Evolutionary conservation across 768 basidiomycete species (phyloP).

Genomic region (Piloderma croceum): DNA sequence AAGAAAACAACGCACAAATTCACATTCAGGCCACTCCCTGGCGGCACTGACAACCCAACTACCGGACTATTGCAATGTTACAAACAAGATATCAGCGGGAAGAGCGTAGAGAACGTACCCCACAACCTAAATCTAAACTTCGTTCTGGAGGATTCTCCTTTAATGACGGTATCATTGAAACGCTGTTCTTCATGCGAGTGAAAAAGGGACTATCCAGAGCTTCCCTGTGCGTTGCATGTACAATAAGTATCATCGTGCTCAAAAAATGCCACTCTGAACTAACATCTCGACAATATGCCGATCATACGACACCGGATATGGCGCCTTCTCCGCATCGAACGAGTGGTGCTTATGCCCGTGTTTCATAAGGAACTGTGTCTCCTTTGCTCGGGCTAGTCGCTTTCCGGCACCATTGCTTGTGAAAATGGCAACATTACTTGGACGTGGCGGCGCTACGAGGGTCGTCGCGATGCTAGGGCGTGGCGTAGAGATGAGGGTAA

Average conservation of each 20-base stretch:
- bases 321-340: conserved; percentile 70
- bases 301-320: conserved; percentile 74
- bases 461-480: too few species aligned
- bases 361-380: conserved; percentile 53
- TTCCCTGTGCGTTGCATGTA: conserved; percentile 34
- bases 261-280: conserved; percentile 21
- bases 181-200: conserved; percentile 44
- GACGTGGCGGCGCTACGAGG: too few species aligned
- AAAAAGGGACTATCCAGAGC: conserved; percentile 47
- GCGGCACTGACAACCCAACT: conserved; percentile 72
- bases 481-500: too few species aligned
- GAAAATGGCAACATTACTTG: too few species aligned
- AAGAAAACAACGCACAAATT: conserved; percentile 47
- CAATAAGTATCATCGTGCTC: conserved; percentile 1
- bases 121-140: conserved; percentile 68
- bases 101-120: conserved; percentile 39
- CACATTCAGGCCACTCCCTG: conserved; percentile 60
- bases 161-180: conserved; percentile 52
- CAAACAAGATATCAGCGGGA: conserved; percentile 2
- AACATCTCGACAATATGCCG: conserved; percentile 63
- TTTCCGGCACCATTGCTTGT: too few species aligned
- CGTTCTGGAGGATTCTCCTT: conserved; percentile 42
- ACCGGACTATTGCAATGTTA: conserved; percentile 40
- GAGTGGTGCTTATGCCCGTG: conserved; percentile 62
- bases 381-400: too few species aligned